A percentile compares a stretch with the other conserved stretches of the same genome.
Evolutionary conservation across 768 basidiomycete genomes (phyloP).

Genomic region (Suillus alpinus): DNA sequence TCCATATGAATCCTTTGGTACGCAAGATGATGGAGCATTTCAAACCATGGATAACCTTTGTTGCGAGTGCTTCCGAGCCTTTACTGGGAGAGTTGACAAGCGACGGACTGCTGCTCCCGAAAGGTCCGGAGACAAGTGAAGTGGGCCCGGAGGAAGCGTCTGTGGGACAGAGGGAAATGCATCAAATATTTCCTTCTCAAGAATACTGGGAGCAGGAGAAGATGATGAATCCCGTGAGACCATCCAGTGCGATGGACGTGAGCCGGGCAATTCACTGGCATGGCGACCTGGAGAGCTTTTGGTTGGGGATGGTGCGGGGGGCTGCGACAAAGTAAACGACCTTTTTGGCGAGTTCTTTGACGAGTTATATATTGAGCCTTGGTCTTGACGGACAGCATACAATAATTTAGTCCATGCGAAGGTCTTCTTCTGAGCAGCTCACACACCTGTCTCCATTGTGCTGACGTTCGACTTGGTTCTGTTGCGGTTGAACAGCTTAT

Average conservation of each 20-base stretch:
- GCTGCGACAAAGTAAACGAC: constrained; percentile 20
- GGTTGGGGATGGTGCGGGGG: constrained; percentile 17
- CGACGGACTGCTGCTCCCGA: constrained; percentile 14
- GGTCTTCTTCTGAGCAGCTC: background rate
- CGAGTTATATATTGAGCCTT: constrained; percentile 25
- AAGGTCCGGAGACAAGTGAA: constrained; percentile 12
- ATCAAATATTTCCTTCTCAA: constrained; percentile 64
- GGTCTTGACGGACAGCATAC: constrained; percentile 16
- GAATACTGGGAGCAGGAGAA: constrained; percentile 39
- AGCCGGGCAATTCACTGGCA: constrained; percentile 8
- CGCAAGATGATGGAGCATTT: constrained; percentile 1
- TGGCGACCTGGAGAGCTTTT: constrained; percentile 11
- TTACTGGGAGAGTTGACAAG: constrained; percentile 25
- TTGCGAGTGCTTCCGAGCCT: constrained; percentile 22
- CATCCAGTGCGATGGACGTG: constrained; percentile 45
- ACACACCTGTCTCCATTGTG: constrained; percentile 43
- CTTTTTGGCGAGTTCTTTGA: constrained; percentile 25
- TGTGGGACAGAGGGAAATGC: constrained; percentile 72
- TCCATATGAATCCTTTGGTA: background rate
- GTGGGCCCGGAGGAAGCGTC: constrained; percentile 36
- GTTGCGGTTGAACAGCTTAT: constrained; percentile 53
- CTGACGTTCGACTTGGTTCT: constrained; percentile 55
- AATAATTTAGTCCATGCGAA: background rate
- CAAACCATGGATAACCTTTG: constrained; percentile 23
- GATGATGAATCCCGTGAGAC: constrained; percentile 41